Base-by-base conservation (phyloP, 257 asterid species). In the Ophiorrhiza pumila region DNA sequence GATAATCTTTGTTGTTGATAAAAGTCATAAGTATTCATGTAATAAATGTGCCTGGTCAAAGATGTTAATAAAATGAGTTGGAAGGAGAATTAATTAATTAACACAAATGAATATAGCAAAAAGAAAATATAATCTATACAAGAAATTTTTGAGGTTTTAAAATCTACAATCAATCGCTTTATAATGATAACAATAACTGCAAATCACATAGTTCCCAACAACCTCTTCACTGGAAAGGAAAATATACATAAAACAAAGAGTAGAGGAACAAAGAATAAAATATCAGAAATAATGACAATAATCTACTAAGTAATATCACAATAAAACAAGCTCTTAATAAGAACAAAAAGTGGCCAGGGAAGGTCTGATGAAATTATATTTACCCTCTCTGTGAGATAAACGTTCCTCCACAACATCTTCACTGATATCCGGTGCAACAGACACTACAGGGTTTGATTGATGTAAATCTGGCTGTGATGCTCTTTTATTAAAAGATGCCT, bases 331-430 rank as follows among this genome's bases (percentile, higher is more conserved):
- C 37, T 27, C 57, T 66, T 43, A 6, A 31, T 4, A 4, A 49
- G 25, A 43, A 61, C 41, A 12, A 68, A 58, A 27, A 32, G n/a
- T 29, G 45, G 65, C 27, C 25, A 41, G 56, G 65, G 47, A 20
- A 77, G n/a, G 15, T 32, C 61, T 27, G 43, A 15, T 25, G 23
- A 31, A 56, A 69, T 31, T 57, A 50, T 22, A 39, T 31, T 80
- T 77, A 90, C 98, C 96, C 75, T 87, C 92, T 41, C 80, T 86
- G 45, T 76, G 80, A 14, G 82, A 70, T 22, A 73, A 80, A 71
- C 86, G 80, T 79, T 88, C 89, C 37, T 83, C 91, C 31, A 43
- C 71, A 17, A 71, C 31, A 31, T 89, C 95, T 79, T 73, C 73
- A 66, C 68, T 79, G 60, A 68, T 62, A 74, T 76, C 82, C n/a